phyloP scores from a whole-genome alignment of 768 basidiomycete genomes.

The Hericium rajendrae region DNA sequence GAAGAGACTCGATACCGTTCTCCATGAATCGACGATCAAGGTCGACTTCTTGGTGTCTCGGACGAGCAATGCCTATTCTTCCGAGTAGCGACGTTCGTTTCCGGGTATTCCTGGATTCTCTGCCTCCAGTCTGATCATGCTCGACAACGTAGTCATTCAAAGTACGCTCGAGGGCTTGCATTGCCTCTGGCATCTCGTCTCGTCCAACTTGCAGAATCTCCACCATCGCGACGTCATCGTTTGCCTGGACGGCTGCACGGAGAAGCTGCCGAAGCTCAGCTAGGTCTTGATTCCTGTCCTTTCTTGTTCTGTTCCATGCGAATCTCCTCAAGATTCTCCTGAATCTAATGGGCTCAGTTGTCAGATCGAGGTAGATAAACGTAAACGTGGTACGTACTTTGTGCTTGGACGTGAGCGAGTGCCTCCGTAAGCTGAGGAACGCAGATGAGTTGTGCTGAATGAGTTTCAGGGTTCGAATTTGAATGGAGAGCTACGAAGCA shows the following conservation, averaged over 20 bases:
- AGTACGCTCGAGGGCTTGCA: conserved; percentile 68
- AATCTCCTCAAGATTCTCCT: conserved; percentile 12
- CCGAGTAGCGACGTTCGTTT: too few species aligned
- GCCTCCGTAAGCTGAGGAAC: not conserved
- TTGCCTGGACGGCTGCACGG: conserved; percentile 43
- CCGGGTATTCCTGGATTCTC: too few species aligned
- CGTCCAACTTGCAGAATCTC: conserved; percentile 49
- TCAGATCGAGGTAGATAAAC: not conserved
- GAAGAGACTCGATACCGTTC: conserved; percentile 59
- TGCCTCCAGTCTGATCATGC: conserved; percentile 12
- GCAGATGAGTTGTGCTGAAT: conserved; percentile 22
- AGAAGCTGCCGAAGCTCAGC: conserved; percentile 50
- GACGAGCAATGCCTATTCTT: not conserved
- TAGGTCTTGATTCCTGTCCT: conserved; percentile 43
- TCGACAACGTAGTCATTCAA: conserved; percentile 36
- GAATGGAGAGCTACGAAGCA: conserved; percentile 30
- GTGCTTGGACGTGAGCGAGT: too few species aligned
- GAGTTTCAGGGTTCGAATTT: conserved; percentile 43
- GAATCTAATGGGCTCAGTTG: conserved; percentile 10
- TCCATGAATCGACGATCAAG: conserved; percentile 66
- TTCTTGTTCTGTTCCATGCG: conserved; percentile 31
- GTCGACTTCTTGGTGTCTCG: conserved; percentile 21
- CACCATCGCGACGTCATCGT: conserved; percentile 56
- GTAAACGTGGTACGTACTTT: not conserved
- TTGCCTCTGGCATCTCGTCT: conserved; percentile 70